Evolutionary conservation across 495 filamentous ascomycete species (phyloP), one percentile per base, ranked within the genome.

Genomic region (Podospora tetraspora): DNA sequence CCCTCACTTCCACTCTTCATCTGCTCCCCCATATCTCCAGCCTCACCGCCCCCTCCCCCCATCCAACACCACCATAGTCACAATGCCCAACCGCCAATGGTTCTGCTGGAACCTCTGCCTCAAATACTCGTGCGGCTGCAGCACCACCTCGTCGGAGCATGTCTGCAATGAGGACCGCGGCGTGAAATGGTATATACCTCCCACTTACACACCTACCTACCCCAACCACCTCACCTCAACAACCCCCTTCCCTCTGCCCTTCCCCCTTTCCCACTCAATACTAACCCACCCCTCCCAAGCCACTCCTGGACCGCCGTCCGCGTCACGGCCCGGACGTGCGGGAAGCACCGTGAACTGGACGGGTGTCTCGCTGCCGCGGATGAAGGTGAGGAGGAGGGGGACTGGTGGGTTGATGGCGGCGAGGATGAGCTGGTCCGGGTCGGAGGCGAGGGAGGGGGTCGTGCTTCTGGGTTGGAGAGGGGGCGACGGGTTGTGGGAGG

Each of bases 81-180:
- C 62, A 21, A 74, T 71, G 72, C 43, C 64, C 11, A 32, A 60
- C 58, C 65, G 66, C 25, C 61, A 67, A 37, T 68, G 63, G 67
- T 77, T 34, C 64, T 77, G 75, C 73, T 77, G 75, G 75, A 68
- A 63, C 22, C 68, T 77, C 37, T 23, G 37, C 58, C 65, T 77
- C 11, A 67, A 68, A 29, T 77, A 57, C 66, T n/a, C 34, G 30
- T 77, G 75, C 66, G 75, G 75, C 65, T 75, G 73, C 64, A 29
- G 32, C 61, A 16, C 22, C 43, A 66, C 73, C 1, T 23, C 66
- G 1, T 71, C 71, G 7, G 23, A 65, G 7, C 74, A 77, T 67
- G 61, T 37, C 21, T 75, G 75, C 69, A 57, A 65, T 24, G n/a
- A 32, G 30, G 21, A 70, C 69, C 34, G 37, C 3, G 19, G 64